Base-by-base conservation (phyloP, 495 filamentous ascomycete species). In the Aspergillus cavernicola region DNA sequence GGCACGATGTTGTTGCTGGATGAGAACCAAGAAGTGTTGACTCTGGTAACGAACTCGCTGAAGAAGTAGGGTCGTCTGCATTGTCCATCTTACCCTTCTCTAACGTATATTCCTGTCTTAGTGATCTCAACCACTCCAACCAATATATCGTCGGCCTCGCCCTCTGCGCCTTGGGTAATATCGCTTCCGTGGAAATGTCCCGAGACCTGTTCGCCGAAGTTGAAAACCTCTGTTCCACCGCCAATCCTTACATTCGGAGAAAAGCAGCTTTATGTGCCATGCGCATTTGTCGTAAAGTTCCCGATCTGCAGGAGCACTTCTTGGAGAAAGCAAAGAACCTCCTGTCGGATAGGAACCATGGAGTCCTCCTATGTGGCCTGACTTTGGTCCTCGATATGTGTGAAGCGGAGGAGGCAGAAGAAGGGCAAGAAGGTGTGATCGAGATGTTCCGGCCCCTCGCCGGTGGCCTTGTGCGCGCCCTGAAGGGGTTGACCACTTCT, bases 201-300 rank as follows among this genome's bases (percentile, higher is more conserved):
- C 82, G 93, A 72, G 93, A 98, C 71, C 77, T 98, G 18, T 98
- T 97, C 71, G 78, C 88, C 58, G 91, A 98, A 78, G 87, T 98
- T 59, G 95, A 97, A 72, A 85, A 74, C 35, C 83, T 97, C 16
- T 73, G 97, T 50, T 89, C 90, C 11, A 95, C 89, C 24, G 86
- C 90, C 31, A 98, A 98, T 67, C 92, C 93, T 10, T 98, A 98
- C 60, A 96, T 97, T 63, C 85, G 92, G 43, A 83, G 93, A 43
- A 98, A 98, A 78, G 93, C 95, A 29, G 95, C 93, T 6, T 80
- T 98, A n/a, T 98, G 93, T 69, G 93, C 93, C n/a, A 98, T 98
- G 95, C 82, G 95, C 33, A 95, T 98, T 73, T 96, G 91, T 72
- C 85, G 91, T 58, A 98, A 98, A 69, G 95, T 97, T 36, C 93